Conservation (phyloP, 495 filamentous ascomycete species). For the Pseudoneurospora amorphoporcata region DNA sequence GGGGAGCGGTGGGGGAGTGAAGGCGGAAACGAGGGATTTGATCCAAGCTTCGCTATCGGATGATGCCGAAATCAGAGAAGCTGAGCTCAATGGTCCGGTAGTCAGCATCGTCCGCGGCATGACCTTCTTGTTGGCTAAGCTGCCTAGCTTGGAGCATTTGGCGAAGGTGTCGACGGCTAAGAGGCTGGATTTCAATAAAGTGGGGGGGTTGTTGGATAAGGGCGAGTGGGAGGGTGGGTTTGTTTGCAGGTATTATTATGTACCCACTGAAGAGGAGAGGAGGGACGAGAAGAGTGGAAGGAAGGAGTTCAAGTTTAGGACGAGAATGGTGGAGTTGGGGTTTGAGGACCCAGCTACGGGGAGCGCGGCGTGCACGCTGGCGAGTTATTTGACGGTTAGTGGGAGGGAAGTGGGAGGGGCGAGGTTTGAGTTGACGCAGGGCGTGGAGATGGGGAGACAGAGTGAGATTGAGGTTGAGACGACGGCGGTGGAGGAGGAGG, state of each 20-base stretch:
- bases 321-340: constrained; percentile 46
- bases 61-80: constrained; percentile 17
- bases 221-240: constrained; percentile 46
- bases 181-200: constrained; percentile 18
- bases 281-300: constrained; percentile 10
- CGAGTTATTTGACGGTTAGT: constrained; percentile 46
- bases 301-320: constrained; percentile 12
- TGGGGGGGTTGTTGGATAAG: constrained; percentile 38
- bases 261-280: constrained; percentile 20
- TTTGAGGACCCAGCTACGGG: constrained; percentile 64
- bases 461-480: constrained; percentile 44
- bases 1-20: not conserved
- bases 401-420: constrained; percentile 18
- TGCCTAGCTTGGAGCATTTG: constrained; percentile 39
- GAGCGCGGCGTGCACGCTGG: constrained; percentile 48
- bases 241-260: constrained; percentile 46
- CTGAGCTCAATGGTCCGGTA: constrained; percentile 33
- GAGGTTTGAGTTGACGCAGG: constrained; percentile 53
- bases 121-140: constrained; percentile 48
- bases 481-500: constrained; percentile 29
- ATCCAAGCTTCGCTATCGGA: constrained; percentile 12
- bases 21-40: not conserved
- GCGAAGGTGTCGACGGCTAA: constrained; percentile 15
- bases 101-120: constrained; percentile 63
- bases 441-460: constrained; percentile 66